Conservation (phyloP, 2,329 filamentous ascomycete species). For the Exophiala sideris region DNA sequence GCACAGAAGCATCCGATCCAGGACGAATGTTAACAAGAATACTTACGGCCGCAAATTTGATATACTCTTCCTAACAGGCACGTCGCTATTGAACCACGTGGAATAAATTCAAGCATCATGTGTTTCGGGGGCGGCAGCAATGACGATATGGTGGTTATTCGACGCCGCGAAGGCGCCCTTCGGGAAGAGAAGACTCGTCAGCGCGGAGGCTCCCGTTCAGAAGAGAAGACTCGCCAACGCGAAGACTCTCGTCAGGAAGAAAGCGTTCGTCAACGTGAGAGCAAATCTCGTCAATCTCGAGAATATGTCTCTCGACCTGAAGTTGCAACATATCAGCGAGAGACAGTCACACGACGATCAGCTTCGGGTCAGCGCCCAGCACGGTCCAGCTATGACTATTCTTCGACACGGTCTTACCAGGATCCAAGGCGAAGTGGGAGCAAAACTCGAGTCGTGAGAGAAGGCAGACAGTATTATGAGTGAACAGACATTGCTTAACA, state of each 20-base stretch:
- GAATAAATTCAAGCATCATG: constrained; percentile 12
- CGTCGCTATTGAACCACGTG: neutral
- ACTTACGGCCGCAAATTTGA: too few relatives aligned
- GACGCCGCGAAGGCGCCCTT: constrained; percentile 8
- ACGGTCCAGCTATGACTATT: constrained; percentile 10
- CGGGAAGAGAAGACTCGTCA: neutral
- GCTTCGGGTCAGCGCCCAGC: constrained; percentile 19
- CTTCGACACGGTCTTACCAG: neutral
- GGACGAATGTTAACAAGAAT: too few relatives aligned
- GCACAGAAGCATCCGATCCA: too few relatives aligned
- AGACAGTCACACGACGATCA: constrained; percentile 22
- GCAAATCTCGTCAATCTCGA: constrained; percentile 19
- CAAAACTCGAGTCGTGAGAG: constrained; percentile 16
- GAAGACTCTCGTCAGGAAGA: neutral
- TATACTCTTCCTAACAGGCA: too few relatives aligned
- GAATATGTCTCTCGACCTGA: constrained; percentile 26
- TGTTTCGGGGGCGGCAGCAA: constrained; percentile 22
- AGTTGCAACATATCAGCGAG: constrained; percentile 17
- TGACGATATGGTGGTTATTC: constrained; percentile 22
- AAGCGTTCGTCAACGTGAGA: neutral
- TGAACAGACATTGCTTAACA: neutral
- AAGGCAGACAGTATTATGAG: constrained; percentile 17
- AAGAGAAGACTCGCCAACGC: constrained; percentile 11
- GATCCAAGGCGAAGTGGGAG: constrained; percentile 19
- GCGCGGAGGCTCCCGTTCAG: too few relatives aligned